Percentiles rank a stretch among this genome's conserved stretches.
These are phyloP conservation scores for Corymbia calophylla DNA, from an alignment of 441 rosid species.

Conservation along the genomic window DNA sequence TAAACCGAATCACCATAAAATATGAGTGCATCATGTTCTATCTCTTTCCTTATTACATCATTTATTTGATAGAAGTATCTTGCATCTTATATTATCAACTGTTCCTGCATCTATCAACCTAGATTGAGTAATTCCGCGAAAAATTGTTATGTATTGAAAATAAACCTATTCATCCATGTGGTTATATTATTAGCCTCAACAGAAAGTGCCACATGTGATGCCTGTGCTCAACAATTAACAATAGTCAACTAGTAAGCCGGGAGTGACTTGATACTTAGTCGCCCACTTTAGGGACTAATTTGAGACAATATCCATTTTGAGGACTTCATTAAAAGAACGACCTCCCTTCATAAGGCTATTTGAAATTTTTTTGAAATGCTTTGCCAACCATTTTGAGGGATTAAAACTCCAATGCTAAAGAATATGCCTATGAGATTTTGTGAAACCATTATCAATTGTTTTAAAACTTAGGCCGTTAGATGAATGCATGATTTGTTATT, in stretches of 20 bases:
- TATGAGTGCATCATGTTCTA: neutral
- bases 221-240: neutral
- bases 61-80: neutral
- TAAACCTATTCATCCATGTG: neutral
- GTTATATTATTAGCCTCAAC: neutral
- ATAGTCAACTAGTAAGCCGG: neutral
- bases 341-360: neutral
- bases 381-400: neutral
- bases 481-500: no score
- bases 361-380: neutral
- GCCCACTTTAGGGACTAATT: neutral
- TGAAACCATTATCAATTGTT: no score
- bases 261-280: neutral
- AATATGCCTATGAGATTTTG: neutral
- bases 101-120: neutral
- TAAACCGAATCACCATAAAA: neutral
- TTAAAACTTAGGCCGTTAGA: neutral
- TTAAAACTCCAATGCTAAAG: neutral
- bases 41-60: neutral
- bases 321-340: no score
- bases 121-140: neutral
- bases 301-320: neutral
- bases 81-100: neutral
- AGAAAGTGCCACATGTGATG: neutral
- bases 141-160: neutral